Evolutionary conservation across 345 rosid genomes (phyloP), one percentile per base, ranked within the genome.

Genomic region (Syzygium aromaticum): DNA sequence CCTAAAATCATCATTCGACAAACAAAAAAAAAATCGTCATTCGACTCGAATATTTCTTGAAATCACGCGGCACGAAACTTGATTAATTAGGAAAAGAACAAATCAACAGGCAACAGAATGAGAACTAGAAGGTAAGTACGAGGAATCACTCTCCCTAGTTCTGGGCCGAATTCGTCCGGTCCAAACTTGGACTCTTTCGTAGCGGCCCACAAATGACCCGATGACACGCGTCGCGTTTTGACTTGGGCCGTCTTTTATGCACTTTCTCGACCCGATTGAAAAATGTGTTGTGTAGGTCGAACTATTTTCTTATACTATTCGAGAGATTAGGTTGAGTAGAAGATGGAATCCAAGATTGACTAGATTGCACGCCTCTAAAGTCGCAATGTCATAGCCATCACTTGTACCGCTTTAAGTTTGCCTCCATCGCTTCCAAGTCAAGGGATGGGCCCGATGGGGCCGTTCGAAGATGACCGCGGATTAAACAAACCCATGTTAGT

Each of bases 361-460:
- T n/a, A n/a, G n/a, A n/a, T 8, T 6, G 23, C 43, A 30, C 33
- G 78, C 46, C 43, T 67, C 46, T 30, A 30, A 19, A 67, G 78
- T 43, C 1, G 13, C 78, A 16, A 17, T 30, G 21, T 8, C 78
- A 59, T 63, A 19, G 49, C 27, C 49, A 17, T 33, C 27, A 5
- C 1, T 0, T 3, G 11, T 27, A 57, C 7, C 1, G 0, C 6
- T 0, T 38, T 8, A 38, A 19, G 4, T 73, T 73, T 3, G 40
- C 4, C 43, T 38, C 4, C 1, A 33, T 38, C 2, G 8, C 27
- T 73, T 73, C 8, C 14, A 38, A 73, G 1, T 38, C 14, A 38
- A 73, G 49, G 2, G 2, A 38, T 10, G 23, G 22, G 27, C 3
- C 7, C 27, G 2, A 38, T 21, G 23, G 22, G 27, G 2, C 7